phyloP scores from a whole-genome alignment of 805 yeast species.

The Metschnikowia koreensis region DNA sequence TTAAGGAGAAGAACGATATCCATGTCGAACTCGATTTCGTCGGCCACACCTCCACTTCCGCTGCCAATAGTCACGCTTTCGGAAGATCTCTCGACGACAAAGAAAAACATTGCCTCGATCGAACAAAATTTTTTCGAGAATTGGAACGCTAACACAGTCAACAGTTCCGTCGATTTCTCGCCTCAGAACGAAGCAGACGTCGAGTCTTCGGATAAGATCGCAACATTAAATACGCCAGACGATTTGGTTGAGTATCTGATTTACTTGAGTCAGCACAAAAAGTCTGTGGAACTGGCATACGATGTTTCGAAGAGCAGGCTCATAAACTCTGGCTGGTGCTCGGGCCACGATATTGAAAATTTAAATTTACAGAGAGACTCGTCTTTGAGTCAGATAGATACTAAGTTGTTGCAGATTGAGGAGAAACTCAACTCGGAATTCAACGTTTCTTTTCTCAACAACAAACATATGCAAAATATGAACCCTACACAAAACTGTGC shows the following conservation, averaged over 20 bases:
- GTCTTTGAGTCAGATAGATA: constrained; percentile 37
- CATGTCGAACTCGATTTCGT: constrained; percentile 18
- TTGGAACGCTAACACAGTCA: background rate
- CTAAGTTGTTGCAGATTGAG: constrained; percentile 37
- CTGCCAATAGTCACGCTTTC: constrained; percentile 41
- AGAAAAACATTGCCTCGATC: constrained; percentile 27
- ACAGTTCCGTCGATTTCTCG: background rate
- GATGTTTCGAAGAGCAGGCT: constrained; percentile 32
- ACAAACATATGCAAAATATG: constrained; percentile 2
- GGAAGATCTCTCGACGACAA: constrained; percentile 31
- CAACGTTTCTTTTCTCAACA: constrained; percentile 24
- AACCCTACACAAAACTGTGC: constrained; percentile 2
- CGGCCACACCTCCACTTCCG: constrained; percentile 31
- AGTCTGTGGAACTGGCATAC: constrained; percentile 33
- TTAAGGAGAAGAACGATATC: constrained; percentile 24
- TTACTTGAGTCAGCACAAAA: constrained; percentile 34
- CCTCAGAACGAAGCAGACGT: background rate
- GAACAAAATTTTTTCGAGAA: constrained; percentile 38
- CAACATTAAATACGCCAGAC: constrained; percentile 25
- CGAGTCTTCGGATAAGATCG: constrained; percentile 5
- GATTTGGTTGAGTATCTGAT: constrained; percentile 31
- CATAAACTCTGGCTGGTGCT: constrained; percentile 42
- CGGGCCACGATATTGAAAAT: constrained; percentile 39
- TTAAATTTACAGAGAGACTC: constrained; percentile 33
- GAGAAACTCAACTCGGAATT: constrained; percentile 33